These are phyloP conservation scores for Phialophora verrucosa DNA, from an alignment of 2,329 filamentous ascomycete species.

Conservation along the genomic window DNA sequence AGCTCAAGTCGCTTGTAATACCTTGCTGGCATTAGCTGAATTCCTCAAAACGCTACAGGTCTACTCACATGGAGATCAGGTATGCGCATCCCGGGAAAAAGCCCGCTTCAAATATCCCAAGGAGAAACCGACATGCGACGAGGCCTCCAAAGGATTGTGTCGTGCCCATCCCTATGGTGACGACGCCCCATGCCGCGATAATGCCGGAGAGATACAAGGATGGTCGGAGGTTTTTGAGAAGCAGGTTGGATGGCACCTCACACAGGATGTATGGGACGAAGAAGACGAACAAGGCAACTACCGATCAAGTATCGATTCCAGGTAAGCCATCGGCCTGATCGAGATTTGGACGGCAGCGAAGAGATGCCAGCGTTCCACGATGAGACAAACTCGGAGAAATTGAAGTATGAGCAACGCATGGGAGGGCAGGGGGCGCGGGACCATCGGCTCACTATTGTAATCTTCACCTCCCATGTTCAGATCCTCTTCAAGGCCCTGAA, in stretches of 20 bases:
- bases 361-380: neutral
- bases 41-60: neutral
- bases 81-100: conserved; percentile 45
- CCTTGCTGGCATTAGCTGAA: conserved; percentile 32
- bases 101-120: conserved; percentile 45
- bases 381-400: conserved; percentile 3
- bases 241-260: conserved; percentile 55
- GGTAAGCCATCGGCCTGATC: too few relatives aligned
- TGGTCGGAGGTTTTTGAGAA: conserved; percentile 45
- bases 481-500: conserved; percentile 52
- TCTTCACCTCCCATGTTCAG: conserved; percentile 53
- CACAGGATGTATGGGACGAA: conserved; percentile 38
- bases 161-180: conserved; percentile 48
- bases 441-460: conserved; percentile 37
- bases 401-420: neutral
- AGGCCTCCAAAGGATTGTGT: conserved; percentile 41
- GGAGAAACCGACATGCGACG: conserved; percentile 41
- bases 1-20: conserved; percentile 49
- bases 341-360: too few relatives aligned
- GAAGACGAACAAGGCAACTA: conserved; percentile 39
- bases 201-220: conserved; percentile 16
- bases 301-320: neutral
- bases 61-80: conserved; percentile 33
- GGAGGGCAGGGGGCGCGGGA: neutral
- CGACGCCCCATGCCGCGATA: conserved; percentile 35